A percentile compares a stretch with the other conserved stretches of the same genome.
These are phyloP conservation scores for Ascoidea asiatica DNA, from an alignment of 805 yeast genomes.

Conservation along the genomic window DNA sequence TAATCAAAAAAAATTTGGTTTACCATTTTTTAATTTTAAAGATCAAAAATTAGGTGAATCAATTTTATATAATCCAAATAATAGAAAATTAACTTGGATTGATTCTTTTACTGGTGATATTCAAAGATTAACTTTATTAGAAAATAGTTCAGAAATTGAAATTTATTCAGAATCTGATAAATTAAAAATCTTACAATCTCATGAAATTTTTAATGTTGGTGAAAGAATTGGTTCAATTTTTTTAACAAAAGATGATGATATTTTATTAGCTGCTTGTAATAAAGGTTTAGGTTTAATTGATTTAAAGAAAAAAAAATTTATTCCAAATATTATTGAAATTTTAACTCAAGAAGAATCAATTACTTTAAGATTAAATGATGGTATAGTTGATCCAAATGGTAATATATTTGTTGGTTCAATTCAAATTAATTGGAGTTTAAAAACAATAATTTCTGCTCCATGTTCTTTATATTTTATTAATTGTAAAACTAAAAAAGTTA, in stretches of 20 bases:
- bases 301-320: no score
- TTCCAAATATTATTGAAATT: no score
- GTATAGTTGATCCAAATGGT: neutral
- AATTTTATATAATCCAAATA: neutral
- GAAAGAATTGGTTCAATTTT: neutral
- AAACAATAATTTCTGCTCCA: neutral
- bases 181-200: neutral
- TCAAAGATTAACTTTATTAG: neutral
- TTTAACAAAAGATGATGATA: neutral
- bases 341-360: neutral
- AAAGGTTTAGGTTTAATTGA: neutral
- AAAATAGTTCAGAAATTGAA: neutral
- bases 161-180: neutral
- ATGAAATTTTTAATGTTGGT: neutral
- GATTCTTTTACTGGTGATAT: neutral
- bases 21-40: no score
- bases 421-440: neutral
- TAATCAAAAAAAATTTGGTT: neutral
- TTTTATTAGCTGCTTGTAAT: neutral
- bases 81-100: neutral
- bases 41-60: neutral
- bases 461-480: no score
- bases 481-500: neutral
- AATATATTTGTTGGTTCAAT: neutral
- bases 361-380: neutral